Evolutionary conservation across 1,284 basidiomycete genomes (phyloP), one percentile per base, ranked within the genome.

Genomic region (Apiotrichum laibachii): DNA sequence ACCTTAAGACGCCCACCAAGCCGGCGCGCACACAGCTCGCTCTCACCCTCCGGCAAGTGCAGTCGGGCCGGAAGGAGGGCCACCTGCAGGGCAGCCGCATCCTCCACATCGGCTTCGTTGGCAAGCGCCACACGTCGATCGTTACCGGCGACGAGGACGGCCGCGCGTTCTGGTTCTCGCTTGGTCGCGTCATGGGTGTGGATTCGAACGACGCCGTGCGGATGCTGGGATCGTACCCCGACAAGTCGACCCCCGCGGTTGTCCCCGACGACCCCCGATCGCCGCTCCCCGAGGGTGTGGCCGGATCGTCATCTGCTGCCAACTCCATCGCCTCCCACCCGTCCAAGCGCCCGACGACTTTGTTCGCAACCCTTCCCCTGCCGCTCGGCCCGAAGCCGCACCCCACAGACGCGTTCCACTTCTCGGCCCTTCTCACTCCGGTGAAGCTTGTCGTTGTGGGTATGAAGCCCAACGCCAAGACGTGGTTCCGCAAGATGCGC

Each of bases 101-200:
- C 51, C 81, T 90, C 58, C 89, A 85, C 67, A 80, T 99, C 47
- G 88, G 86, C 13, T 99, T 99, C 70, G 85, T 99, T n/a, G 92
- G 92, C 9, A 86, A 87, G 18, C 84, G 95, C 42, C 95, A 97
- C 72, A 99, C 96, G 1, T 93, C 92, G 2, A 85, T 99, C 53
- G 86, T 98, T 40, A 89, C 88, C 12, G 90, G 92, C 1, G 96
- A 99, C 73, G 90, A 94, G 60, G 81, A 85, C 62, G 96, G 96
- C 0, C 82, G 98, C 5, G 89, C 92, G 0, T 99, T 99, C 78
- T 98, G 92, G 76, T 95, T 98, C 77, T 91, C 89, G 55, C 81
- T 99, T 2, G 94, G 96, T 19, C 94, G 92, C 71, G 88, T 99
- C 9, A 82, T 99, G 19, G 97, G 97, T 62, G 89, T 99, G 16